Percentiles rank a stretch among this genome's conserved stretches.
Conservation (phyloP, 768 basidiomycete species). For the Pulveroboletus sp. region DNA sequence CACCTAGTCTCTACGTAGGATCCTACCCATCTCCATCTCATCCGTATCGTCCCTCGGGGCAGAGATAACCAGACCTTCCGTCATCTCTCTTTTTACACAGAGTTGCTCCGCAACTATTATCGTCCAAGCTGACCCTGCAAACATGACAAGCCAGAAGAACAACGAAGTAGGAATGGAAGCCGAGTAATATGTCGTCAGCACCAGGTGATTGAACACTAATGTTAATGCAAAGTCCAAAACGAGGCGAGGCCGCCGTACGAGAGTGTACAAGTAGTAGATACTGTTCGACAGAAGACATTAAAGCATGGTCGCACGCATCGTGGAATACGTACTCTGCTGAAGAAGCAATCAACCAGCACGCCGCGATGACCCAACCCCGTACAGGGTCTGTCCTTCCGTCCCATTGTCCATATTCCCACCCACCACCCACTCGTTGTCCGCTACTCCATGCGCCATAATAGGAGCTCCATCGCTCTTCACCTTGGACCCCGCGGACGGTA, state of each 20-base stretch:
- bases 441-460: constrained; percentile 77
- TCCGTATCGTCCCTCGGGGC: constrained; percentile 41
- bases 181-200: constrained; percentile 84
- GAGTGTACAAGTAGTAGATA: constrained; percentile 77
- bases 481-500: constrained; percentile 63
- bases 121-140: constrained; percentile 64
- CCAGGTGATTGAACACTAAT: constrained; percentile 84
- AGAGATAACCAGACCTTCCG: constrained; percentile 65
- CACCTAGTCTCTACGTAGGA: constrained; percentile 57
- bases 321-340: constrained; percentile 72
- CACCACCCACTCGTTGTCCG: constrained; percentile 65
- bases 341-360: constrained; percentile 81
- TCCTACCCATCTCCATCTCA: constrained; percentile 50
- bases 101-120: constrained; percentile 86
- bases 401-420: constrained; percentile 47
- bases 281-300: constrained; percentile 24
- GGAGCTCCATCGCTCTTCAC: constrained; percentile 59
- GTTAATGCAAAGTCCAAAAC: constrained; percentile 94
- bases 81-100: constrained; percentile 87
- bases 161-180: constrained; percentile 71
- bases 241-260: constrained; percentile 87
- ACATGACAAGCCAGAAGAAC: constrained; percentile 87
- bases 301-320: constrained; percentile 1
- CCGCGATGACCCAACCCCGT: constrained; percentile 87
- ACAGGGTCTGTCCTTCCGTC: constrained; percentile 69